phyloP scores from a whole-genome alignment of 1,284 basidiomycete genomes.

The Schizophyllum commune region DNA sequence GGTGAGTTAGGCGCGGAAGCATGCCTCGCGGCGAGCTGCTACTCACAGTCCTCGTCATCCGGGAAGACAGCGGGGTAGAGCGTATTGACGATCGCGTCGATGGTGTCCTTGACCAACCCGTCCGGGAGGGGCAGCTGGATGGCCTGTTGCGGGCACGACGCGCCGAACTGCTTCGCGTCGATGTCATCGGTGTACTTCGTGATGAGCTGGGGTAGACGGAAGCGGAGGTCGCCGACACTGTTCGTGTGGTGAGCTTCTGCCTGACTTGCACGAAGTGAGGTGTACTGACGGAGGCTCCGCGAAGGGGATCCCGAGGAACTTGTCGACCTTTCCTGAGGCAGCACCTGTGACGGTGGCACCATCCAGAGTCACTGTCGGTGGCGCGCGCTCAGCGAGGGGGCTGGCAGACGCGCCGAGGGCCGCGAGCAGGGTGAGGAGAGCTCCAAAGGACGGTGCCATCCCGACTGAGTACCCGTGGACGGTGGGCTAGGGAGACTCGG shows the following conservation, averaged over 20 bases:
- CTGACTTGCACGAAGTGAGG: not conserved
- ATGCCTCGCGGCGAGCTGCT: not conserved
- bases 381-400: conserved; percentile 13
- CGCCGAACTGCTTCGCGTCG: conserved; percentile 35
- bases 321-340: conserved; percentile 18
- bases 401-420: conserved; percentile 4
- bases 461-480: not conserved
- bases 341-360: conserved; percentile 31
- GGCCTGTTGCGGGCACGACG: conserved; percentile 43
- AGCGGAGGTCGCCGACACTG: conserved; percentile 39
- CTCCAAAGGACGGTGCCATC: not conserved
- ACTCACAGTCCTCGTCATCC: conserved; percentile 42
- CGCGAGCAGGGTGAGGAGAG: conserved; percentile 7
- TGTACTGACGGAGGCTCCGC: conserved; percentile 33
- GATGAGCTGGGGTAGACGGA: conserved; percentile 37
- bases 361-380: conserved; percentile 31
- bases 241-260: not conserved
- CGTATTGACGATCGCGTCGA: conserved; percentile 29
- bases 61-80: conserved; percentile 25
- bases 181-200: conserved; percentile 31
- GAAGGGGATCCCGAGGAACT: conserved; percentile 48
- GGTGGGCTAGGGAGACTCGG: no score
- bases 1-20: not conserved
- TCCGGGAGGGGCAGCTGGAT: conserved; percentile 24
- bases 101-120: conserved; percentile 24